Conservation (phyloP, 2,329 filamentous ascomycete genomes). For the Aphanocladium album region DNA sequence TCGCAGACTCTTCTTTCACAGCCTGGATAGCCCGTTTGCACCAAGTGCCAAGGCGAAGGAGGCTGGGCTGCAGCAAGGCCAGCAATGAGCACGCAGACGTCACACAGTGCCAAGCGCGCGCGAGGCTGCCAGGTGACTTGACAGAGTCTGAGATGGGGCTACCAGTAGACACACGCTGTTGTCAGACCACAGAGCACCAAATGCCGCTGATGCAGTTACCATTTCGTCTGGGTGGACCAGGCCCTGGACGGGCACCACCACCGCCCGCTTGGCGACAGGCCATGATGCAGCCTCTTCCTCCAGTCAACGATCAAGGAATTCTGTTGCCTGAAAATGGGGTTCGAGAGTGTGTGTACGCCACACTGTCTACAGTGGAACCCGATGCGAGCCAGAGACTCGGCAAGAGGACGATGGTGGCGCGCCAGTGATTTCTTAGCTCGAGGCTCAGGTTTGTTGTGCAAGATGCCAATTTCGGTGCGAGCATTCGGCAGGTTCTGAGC, state of each 20-base stretch:
- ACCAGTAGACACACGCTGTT: not conserved
- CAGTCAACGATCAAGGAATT: not conserved
- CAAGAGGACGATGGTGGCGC: slow-evolving; percentile 4
- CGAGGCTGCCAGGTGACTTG: not conserved
- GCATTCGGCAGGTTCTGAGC: no score
- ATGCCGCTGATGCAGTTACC: no score
- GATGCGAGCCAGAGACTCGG: not conserved
- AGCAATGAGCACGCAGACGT: not conserved
- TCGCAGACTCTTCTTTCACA: no score
- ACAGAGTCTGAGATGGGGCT: no score
- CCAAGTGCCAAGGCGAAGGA: no score
- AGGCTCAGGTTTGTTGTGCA: no score
- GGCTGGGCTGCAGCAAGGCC: no score
- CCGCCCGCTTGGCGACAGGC: not conserved
- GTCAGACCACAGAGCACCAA: not conserved
- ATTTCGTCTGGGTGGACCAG: no score
- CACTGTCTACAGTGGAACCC: not conserved
- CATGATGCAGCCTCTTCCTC: not conserved
- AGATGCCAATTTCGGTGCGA: no score
- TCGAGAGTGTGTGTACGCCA: not conserved
- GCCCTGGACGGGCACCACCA: no score
- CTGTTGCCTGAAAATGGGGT: slow-evolving; percentile 6
- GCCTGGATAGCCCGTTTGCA: no score
- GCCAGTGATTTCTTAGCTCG: no score
- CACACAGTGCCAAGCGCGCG: not conserved